phyloP scores from a whole-genome alignment of 129 eudicot genomes.

The Escallonia herrerae region DNA sequence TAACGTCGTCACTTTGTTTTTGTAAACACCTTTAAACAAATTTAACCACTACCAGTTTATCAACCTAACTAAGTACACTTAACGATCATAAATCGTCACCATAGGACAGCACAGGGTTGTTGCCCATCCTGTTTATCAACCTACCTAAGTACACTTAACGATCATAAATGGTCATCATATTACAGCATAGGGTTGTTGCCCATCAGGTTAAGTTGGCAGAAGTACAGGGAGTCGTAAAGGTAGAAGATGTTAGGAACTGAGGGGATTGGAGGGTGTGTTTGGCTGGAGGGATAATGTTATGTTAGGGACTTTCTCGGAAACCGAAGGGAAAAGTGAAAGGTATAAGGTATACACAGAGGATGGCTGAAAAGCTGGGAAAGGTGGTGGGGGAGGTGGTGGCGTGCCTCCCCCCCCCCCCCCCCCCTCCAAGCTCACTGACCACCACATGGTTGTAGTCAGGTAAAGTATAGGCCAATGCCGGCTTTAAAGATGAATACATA shows the following conservation, averaged over 20 bases:
- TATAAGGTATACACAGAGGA: background rate
- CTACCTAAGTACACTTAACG: too few relatives aligned
- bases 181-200: background rate
- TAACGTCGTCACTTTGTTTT: too few relatives aligned
- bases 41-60: too few relatives aligned
- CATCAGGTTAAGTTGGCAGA: background rate
- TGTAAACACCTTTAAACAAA: too few relatives aligned
- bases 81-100: too few relatives aligned
- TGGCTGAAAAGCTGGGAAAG: constrained; percentile 29
- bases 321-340: constrained; percentile 16
- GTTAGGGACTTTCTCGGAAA: constrained; percentile 20
- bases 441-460: constrained; percentile 38
- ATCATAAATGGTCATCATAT: too few relatives aligned
- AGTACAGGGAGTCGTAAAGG: constrained; percentile 6
- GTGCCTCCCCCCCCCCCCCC: constrained; percentile 11
- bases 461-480: constrained; percentile 32
- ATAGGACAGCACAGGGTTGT: too few relatives aligned
- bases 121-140: too few relatives aligned
- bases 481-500: background rate
- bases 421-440: constrained; percentile 29
- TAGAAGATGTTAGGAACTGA: background rate
- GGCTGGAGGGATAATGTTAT: constrained; percentile 1
- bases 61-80: too few relatives aligned
- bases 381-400: constrained; percentile 14
- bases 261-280: constrained; percentile 1